phyloP scores from a whole-genome alignment of 179 eudicot genomes.

The Silene coronaria region DNA sequence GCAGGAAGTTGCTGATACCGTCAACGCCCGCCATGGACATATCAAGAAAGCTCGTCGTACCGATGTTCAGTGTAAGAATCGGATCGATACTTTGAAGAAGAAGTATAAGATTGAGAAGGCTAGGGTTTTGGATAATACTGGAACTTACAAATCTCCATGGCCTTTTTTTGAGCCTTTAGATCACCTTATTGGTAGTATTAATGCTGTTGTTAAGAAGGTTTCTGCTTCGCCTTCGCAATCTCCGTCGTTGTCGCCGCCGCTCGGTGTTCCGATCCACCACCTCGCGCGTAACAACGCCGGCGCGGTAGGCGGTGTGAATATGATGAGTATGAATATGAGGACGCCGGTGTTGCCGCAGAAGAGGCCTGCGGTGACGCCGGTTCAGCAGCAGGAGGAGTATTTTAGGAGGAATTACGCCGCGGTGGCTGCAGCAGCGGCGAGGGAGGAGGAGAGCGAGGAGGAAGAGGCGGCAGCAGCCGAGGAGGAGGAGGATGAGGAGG shows the following conservation, averaged over 20 bases:
- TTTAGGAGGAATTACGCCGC: conserved; percentile 77
- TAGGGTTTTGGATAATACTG: conserved; percentile 35
- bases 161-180: conserved; percentile 54
- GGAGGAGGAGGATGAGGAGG: conserved; percentile 19
- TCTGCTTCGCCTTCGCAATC: conserved; percentile 24
- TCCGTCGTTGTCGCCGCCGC: conserved; percentile 40
- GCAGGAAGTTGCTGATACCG: conserved; percentile 58
- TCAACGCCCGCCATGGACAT: conserved; percentile 46
- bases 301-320: neutral
- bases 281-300: conserved; percentile 5
- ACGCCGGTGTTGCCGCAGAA: conserved; percentile 50
- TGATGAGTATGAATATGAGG: neutral
- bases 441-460: conserved; percentile 32
- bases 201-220: conserved; percentile 34
- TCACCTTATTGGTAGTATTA: conserved; percentile 43
- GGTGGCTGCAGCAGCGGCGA: conserved; percentile 66
- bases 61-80: conserved; percentile 69
- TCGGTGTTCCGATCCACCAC: conserved; percentile 47
- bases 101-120: conserved; percentile 50
- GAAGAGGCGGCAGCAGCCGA: conserved; percentile 23
- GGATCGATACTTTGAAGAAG: conserved; percentile 56
- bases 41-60: conserved; percentile 41
- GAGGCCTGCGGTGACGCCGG: conserved; percentile 37
- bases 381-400: conserved; percentile 24
- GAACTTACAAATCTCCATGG: conserved; percentile 41